Evolutionary conservation across 108 stramenopile genomes (phyloP).

Genomic region (Nannochloropsis gaditana): DNA sequence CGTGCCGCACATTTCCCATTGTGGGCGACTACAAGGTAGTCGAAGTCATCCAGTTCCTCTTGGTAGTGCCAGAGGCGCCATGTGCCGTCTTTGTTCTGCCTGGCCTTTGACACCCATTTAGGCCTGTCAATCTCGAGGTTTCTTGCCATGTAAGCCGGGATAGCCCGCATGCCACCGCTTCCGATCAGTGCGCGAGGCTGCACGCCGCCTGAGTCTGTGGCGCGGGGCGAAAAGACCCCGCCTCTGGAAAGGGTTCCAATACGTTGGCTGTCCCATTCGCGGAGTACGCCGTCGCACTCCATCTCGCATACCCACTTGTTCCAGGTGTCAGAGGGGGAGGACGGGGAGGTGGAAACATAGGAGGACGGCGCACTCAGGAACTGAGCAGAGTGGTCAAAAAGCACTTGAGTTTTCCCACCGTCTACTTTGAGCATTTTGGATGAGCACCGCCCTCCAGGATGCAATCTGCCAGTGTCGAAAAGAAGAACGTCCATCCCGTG

Average conservation of each 20-base stretch:
- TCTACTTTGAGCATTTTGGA: neutral
- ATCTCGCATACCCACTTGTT: neutral
- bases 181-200: neutral
- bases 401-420: neutral
- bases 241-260: neutral
- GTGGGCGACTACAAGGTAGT: conserved; percentile 10
- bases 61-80: conserved; percentile 19
- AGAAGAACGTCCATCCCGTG: conserved; percentile 5
- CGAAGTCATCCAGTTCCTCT: neutral
- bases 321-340: conserved; percentile 16
- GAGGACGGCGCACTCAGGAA: neutral
- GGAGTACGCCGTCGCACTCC: neutral
- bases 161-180: neutral
- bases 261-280: neutral
- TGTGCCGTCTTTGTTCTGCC: neutral
- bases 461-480: neutral
- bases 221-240: neutral
- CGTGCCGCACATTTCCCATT: conserved; percentile 21
- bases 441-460: conserved; percentile 11
- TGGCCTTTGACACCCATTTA: conserved; percentile 2
- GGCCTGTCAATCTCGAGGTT: neutral
- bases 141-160: neutral
- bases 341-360: neutral
- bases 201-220: neutral
- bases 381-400: neutral